Conservation (phyloP, 2,329 filamentous ascomycete species). For the Onygena corvina region DNA sequence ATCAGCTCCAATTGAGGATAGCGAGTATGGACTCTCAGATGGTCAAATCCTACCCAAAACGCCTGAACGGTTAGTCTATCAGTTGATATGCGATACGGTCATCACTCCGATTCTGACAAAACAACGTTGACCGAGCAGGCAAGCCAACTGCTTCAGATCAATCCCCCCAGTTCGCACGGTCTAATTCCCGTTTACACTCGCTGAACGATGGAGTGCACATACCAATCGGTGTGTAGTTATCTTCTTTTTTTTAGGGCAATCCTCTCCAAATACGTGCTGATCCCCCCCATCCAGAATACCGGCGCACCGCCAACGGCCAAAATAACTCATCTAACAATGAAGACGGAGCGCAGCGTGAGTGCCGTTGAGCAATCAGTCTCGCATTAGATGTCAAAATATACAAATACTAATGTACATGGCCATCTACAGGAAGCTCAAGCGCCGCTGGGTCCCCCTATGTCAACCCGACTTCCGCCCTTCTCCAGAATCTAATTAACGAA, state of each 20-base stretch:
- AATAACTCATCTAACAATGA: neutral
- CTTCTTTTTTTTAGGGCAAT: neutral
- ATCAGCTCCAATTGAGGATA: conserved; percentile 1
- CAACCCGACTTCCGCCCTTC: conserved; percentile 29
- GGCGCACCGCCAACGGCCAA: neutral
- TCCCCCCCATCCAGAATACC: neutral
- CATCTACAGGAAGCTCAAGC: conserved; percentile 23
- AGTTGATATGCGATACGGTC: too few relatives aligned
- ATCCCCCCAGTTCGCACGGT: neutral
- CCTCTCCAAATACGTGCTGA: neutral
- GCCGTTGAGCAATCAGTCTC: neutral
- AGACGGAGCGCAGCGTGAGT: neutral
- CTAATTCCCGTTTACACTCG: neutral
- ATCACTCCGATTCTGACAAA: neutral
- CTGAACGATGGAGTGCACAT: conserved; percentile 1
- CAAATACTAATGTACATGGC: neutral
- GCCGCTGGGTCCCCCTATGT: conserved; percentile 22
- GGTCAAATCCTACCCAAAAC: neutral
- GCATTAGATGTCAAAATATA: too few relatives aligned
- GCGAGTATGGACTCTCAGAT: too few relatives aligned
- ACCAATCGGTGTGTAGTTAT: neutral
- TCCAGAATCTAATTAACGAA: conserved; percentile 33
- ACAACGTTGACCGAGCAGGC: neutral
- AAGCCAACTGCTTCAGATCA: neutral
- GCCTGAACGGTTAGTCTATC: neutral